Evolutionary conservation across 345 rosid species (phyloP), one percentile per base, ranked within the genome.

Genomic region (Firmiana major): DNA sequence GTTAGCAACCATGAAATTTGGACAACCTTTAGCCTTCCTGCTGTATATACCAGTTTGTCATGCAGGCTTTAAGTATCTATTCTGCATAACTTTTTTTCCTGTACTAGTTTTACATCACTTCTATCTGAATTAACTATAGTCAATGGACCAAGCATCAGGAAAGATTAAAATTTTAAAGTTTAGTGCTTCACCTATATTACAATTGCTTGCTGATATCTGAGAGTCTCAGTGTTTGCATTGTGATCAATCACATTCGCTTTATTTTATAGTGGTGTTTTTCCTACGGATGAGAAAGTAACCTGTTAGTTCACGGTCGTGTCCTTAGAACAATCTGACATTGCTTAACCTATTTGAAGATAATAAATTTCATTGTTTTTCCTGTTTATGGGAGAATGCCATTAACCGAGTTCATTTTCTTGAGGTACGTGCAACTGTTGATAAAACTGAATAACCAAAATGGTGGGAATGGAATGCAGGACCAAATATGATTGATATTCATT

Each of bases 401-500:
- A 31, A 31, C 34, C 34, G 34, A 31, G 34, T 31, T 31, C 1
- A 2, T 31, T 0, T 3, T 1, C 34, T 31, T 0, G 0, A 31
- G 34, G 34, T 31, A 0, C 34, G 81, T 81, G 97, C 94, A 28
- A 73, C 89, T 55, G 53, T 89, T 82, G 86, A 92, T 42, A 89
- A 90, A 78, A 88, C 94, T 9, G 88, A 90, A 51, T 91, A 85
- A 73, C 97, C 97, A 79, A 90, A 93, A 88, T 94, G 98, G 98
- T 93, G 98, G 98, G 98, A 93, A 79, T 91, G 73, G 88, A 89
- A 87, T 74, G 87, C 87, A 3, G 94, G 93, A 22, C 90, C 97
- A 60, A 91, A 93, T 81, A 91, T 93, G 98, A 75, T 88, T 58
- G 98, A 94, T 82, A 83, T 94, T 79, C 91, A 87, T 82, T 94